Conservation (phyloP, 2,329 filamentous ascomycete genomes). For the Coniella lustricola region DNA sequence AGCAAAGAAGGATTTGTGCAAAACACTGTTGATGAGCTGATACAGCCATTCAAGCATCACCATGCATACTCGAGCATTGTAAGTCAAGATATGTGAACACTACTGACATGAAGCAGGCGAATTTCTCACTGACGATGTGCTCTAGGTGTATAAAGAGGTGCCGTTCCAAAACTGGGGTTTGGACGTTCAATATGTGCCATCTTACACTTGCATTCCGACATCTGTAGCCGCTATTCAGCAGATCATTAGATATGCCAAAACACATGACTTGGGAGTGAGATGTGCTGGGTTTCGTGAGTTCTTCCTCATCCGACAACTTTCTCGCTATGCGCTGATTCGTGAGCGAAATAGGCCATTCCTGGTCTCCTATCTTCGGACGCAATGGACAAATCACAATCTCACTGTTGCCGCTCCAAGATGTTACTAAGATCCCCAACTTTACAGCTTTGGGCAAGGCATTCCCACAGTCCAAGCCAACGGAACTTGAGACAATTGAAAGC, state of each 20-base stretch:
- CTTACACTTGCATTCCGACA: conserved; percentile 33
- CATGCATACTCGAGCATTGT: conserved; percentile 1
- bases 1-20: neutral
- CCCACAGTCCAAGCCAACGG: conserved; percentile 22
- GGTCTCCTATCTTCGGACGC: conserved; percentile 33
- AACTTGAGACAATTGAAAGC: conserved; percentile 34
- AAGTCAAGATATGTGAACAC: neutral
- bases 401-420: conserved; percentile 31
- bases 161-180: conserved; percentile 36
- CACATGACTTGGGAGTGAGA: conserved; percentile 30
- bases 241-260: conserved; percentile 31
- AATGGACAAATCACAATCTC: conserved; percentile 36
- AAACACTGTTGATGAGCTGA: conserved; percentile 4
- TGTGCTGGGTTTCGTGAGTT: conserved; percentile 32
- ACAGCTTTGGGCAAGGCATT: conserved; percentile 24
- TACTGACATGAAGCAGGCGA: neutral
- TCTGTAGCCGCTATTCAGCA: conserved; percentile 34
- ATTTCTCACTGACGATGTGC: neutral
- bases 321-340: neutral
- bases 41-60: neutral
- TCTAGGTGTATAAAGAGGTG: conserved; percentile 25
- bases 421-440: conserved; percentile 31
- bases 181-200: conserved; percentile 31
- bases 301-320: neutral
- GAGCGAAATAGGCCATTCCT: conserved; percentile 27